Base-by-base conservation (phyloP, 1,284 basidiomycete genomes). In the Phaffia rhodozyma region DNA sequence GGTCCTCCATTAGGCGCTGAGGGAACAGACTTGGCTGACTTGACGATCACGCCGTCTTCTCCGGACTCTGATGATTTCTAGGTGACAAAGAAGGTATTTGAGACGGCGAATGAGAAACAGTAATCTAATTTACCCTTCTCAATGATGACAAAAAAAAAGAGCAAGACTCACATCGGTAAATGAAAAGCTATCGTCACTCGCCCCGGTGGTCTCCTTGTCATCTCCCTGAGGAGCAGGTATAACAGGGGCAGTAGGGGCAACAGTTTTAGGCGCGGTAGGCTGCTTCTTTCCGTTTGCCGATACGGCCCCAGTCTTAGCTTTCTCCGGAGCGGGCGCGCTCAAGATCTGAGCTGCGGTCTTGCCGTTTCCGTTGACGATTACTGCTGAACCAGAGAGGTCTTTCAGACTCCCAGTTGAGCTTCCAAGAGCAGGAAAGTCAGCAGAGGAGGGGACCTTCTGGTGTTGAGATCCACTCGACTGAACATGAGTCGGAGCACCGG, bases 261-360 rank as follows among this genome's bases (percentile, higher is more conserved):
- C 63, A 47, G 48, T 18, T 29, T 54, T 50, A 32, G 27, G 23
- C 32, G 47, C 47, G 18, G 30, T 2, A 32, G 38, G 25, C n/a
- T 61, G 59, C 43, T 43, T 61, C 34, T 61, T 58, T 11, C 55
- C 52, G 11, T 59, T 66, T 29, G 48, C 30, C 61, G 29, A 58
- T 5, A 55, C 67, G 65, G 69, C 67, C 30, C 66, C 67, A 23
- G 70, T 29, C 4, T 65, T 67, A 25, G 73, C 67, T 68, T 73
- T 73, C 60, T 67, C 66, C 30, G 75, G 75, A 13, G 75, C 76
- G 53, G 76, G 76, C 29, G 71, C 75, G 30, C 69, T 71, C 55
- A 77, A 68, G 23, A 77, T 74, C 68, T 77, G 75, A 57, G 76
- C 75, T 30, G 74, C 76, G 11, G 76, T 76, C 71, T 75, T 75